Evolutionary conservation across 345 rosid species (phyloP).

Genomic region (Lumnitzera littorea): DNA sequence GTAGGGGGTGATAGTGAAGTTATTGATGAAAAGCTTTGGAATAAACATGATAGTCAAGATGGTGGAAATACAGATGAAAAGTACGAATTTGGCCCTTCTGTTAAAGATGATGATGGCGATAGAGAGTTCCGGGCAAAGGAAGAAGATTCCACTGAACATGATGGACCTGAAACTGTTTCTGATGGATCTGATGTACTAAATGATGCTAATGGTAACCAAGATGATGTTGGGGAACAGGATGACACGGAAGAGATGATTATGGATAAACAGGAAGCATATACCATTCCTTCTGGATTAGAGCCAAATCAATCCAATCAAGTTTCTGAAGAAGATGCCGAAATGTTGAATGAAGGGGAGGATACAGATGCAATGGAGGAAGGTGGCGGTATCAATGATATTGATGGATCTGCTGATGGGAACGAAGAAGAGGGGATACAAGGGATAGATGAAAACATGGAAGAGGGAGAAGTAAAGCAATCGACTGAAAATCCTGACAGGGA

Average conservation of each 20-base stretch:
- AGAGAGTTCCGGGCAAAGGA: slow-evolving; percentile 88
- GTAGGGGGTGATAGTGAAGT: slow-evolving; percentile 63
- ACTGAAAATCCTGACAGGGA: slow-evolving; percentile 35
- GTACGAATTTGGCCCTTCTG: slow-evolving; percentile 74
- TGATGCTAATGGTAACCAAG: slow-evolving; percentile 38
- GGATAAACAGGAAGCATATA: slow-evolving; percentile 58
- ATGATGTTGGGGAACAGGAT: slow-evolving; percentile 40
- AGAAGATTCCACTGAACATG: slow-evolving; percentile 30
- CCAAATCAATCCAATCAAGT: slow-evolving; percentile 42
- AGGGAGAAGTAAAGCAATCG: slow-evolving; percentile 27
- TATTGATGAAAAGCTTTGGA: slow-evolving; percentile 67
- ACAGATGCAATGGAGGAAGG: slow-evolving; percentile 40
- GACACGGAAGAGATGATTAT: slow-evolving; percentile 44
- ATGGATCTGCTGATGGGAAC: slow-evolving; percentile 29
- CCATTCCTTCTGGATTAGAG: slow-evolving; percentile 54
- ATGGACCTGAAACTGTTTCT: slow-evolving; percentile 35
- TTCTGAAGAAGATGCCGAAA: slow-evolving; percentile 40
- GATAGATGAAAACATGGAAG: slow-evolving; percentile 41
- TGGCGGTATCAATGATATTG: slow-evolving; percentile 33
- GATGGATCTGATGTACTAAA: slow-evolving; percentile 36
- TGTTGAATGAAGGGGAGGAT: slow-evolving; percentile 35
- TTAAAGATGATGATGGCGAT: slow-evolving; percentile 39
- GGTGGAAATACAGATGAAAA: slow-evolving; percentile 47
- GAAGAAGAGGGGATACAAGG: slow-evolving; percentile 29
- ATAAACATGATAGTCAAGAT: slow-evolving; percentile 36